These are phyloP conservation scores for Boletus sensibilis DNA, from an alignment of 768 basidiomycete genomes.

Conservation along the genomic window DNA sequence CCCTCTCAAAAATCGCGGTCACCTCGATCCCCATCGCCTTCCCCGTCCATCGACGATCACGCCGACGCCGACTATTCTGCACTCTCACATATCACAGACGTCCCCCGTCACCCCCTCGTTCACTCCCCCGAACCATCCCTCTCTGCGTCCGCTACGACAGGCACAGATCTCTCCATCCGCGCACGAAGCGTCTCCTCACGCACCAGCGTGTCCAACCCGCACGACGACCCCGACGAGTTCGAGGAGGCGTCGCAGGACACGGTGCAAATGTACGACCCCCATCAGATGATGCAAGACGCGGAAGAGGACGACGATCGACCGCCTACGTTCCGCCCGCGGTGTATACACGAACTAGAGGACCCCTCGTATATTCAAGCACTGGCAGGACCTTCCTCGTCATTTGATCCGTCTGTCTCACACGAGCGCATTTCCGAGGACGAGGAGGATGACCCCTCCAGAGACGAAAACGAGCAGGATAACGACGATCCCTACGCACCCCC, in stretches of 20 bases:
- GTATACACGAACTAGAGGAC: constrained; percentile 56
- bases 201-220: constrained; percentile 19
- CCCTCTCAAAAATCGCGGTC: neutral
- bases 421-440: neutral
- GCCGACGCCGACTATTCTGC: constrained; percentile 5
- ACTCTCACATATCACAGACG: constrained; percentile 28
- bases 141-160: constrained; percentile 35
- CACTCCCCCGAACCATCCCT: constrained; percentile 33
- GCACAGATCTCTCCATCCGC: constrained; percentile 35
- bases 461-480: constrained; percentile 7
- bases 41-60: neutral
- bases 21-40: neutral
- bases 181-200: constrained; percentile 25
- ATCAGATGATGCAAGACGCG: constrained; percentile 32
- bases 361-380: constrained; percentile 28
- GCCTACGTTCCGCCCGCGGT: constrained; percentile 35
- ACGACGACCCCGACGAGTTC: constrained; percentile 7
- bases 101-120: constrained; percentile 33
- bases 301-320: constrained; percentile 28
- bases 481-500: constrained; percentile 19
- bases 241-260: constrained; percentile 20
- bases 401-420: neutral
- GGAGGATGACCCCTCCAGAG: neutral
- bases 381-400: constrained; percentile 8
- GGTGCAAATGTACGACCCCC: constrained; percentile 14